Conservation (phyloP, 2,329 filamentous ascomycete species). For the Ceratocystis papillata region DNA sequence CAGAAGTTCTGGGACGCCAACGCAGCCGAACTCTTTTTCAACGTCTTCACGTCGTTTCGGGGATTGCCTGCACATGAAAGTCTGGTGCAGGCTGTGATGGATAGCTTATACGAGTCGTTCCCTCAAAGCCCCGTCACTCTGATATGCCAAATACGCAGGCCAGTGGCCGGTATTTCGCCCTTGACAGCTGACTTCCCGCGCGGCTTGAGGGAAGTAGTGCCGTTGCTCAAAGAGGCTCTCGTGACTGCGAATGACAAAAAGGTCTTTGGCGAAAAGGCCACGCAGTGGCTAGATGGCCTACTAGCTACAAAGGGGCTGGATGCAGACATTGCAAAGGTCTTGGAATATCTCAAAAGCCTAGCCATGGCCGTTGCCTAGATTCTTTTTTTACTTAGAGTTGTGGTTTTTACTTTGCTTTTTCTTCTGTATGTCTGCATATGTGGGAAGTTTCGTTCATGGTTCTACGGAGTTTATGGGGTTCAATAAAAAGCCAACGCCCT, state of each 20-base stretch:
- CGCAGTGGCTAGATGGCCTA: conserved; percentile 45
- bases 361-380: neutral
- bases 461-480: conserved; percentile 10
- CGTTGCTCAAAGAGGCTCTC: conserved; percentile 45
- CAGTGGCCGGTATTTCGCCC: conserved; percentile 54
- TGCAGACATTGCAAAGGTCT: conserved; percentile 43
- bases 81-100: conserved; percentile 64
- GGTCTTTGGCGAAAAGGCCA: conserved; percentile 40
- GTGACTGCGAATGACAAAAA: conserved; percentile 38
- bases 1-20: conserved; percentile 58
- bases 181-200: conserved; percentile 61
- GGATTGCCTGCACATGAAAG: conserved; percentile 45
- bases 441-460: conserved; percentile 15
- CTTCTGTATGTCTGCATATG: conserved; percentile 3
- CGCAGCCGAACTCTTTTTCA: conserved; percentile 67
- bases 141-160: conserved; percentile 60
- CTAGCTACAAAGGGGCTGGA: conserved; percentile 43
- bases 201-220: conserved; percentile 55
- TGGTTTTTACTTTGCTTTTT: neutral
- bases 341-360: conserved; percentile 40
- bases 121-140: conserved; percentile 52
- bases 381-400: neutral
- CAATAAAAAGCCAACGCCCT: conserved; percentile 11
- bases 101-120: conserved; percentile 48
- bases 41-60: conserved; percentile 62